Evolutionary conservation across 2,329 filamentous ascomycete species (phyloP), one percentile per base, ranked within the genome.

Genomic region (Rachicladosporium sp.): DNA sequence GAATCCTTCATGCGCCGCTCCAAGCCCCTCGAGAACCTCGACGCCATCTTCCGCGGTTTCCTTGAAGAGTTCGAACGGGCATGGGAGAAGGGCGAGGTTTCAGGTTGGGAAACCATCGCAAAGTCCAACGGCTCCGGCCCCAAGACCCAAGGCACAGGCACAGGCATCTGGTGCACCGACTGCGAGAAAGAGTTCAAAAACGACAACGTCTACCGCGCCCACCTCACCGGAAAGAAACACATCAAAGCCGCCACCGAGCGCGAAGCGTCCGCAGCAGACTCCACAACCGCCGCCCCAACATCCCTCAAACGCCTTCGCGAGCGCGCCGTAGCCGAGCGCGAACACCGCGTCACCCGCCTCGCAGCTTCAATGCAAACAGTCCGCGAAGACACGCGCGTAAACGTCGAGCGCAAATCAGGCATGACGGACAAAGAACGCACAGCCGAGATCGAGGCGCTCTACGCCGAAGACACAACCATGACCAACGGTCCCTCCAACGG

Each of bases 341-440:
- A 98, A 58, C 81, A 81, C 59, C 77, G 86, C 11, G 74, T 95
- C 38, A 82, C 80, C 56, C 82, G 81, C 39, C 71, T 98, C 5
- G 78, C 85, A 7, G 74, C 79, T 35, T 76, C 82, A 4, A 91
- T 98, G 76, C 80, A 83, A 57, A 82, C 81, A 10, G 85, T 94
- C 57, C 81, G 89, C 42, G 75, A 82, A 59, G 89, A 94, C 55
- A 96, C 91, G 0, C 76, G 83, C 36, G 81, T 91, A 52, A 96
- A 98, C 54, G 87, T 96, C 8, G 93, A 98, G 70, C 82, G 91
- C 37, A 91, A 86, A 61, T 86, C 93, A 59, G 89, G 89, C 48
- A 94, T 98, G 87, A 98, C 91, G 3, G 89, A 96, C 57, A 80
- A 87, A 27, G 91, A 98, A 61, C 81, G 91, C 10, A 83, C 93